Evolutionary conservation across 192 early-diverging fungal genomes (phyloP), one percentile per base, ranked within the genome.

Genomic region (Allomyces macrogynus): DNA sequence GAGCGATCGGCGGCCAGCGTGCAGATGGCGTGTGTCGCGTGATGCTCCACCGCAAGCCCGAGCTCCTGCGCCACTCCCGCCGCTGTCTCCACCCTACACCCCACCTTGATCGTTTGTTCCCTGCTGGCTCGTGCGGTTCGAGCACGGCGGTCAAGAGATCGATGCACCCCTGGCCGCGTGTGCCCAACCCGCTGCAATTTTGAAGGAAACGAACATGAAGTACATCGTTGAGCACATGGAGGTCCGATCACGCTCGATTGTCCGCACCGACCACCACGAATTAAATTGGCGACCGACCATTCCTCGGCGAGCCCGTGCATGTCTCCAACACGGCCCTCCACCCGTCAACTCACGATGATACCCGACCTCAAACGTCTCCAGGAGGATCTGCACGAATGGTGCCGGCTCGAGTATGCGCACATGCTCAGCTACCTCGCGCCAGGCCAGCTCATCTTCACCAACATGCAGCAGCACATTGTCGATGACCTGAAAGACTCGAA

Each of bases 161-260:
- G 4, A 7, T 40, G 32, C 4, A 2, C 0, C 32, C 3, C 32
- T 40, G 32, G 32, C 32, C 32, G 32, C 32, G 32, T 40, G 32
- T 40, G 32, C 32, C 7, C 32, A 8, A 40, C 32, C 7, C 7
- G 32, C 32, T 40, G 32, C 32, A 40, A 40, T 2, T 3, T 40
- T 7, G 8, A 40, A 40, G 4, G 20, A 57, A 4, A 7, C 49
- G 49, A 57, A 14, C 1, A n/a, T 77, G 61, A 81, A 79, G 60
- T 89, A 81, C 72, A 85, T 89, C 69, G 78, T 89, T 61, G 87
- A 89, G 69, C 87, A 89, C 68, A 78, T 89, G 76, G 85, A 89
- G 68, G 80, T 81, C 62, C 63, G 25, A 22, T 62, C 63, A 64
- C 22, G 11, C 3, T 25, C 10, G 24, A 26, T 23, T 4, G 60